Conservation (phyloP, 1,284 basidiomycete species). For the Fomitopsis betulina region DNA sequence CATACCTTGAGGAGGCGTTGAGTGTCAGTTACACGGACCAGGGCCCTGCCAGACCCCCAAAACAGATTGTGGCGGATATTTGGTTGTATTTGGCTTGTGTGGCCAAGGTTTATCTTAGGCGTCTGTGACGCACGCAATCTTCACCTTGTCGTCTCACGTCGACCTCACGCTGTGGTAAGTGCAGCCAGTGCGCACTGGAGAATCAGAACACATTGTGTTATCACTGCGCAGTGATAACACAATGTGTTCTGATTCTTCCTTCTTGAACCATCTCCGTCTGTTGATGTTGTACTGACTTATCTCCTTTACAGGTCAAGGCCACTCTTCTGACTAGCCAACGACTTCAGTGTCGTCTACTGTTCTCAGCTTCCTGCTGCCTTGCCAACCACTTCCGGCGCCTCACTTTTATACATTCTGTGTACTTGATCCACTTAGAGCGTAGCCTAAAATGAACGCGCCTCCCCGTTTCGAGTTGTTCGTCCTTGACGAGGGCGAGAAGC, state of each 20-base stretch:
- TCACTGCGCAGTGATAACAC: constrained; percentile 44
- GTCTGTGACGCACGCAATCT: constrained; percentile 5
- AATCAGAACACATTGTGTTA: constrained; percentile 47
- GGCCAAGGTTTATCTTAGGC: constrained; percentile 21
- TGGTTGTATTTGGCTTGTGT: constrained; percentile 30
- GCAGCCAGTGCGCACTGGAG: too few species aligned
- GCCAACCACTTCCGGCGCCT: background rate
- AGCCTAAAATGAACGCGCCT: constrained; percentile 80
- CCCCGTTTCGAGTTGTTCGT: constrained; percentile 90
- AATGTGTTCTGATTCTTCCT: constrained; percentile 30
- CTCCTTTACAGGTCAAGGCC: background rate
- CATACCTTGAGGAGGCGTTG: constrained; percentile 63
- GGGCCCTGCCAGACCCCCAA: background rate
- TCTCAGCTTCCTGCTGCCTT: background rate
- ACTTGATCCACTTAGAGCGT: background rate
- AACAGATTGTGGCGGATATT: constrained; percentile 21
- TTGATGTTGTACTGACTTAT: background rate
- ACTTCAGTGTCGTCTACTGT: background rate
- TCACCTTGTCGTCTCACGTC: constrained; percentile 6
- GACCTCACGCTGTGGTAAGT: constrained; percentile 14
- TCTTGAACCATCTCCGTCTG: background rate
- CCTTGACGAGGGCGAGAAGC: constrained; percentile 88
- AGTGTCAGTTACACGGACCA: constrained; percentile 16
- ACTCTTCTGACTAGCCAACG: background rate
- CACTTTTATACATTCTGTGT: background rate